Percentiles rank a stretch among this genome's conserved stretches.
Conservation (phyloP, 2,329 filamentous ascomycete genomes). For the Cytospora schulzeri region DNA sequence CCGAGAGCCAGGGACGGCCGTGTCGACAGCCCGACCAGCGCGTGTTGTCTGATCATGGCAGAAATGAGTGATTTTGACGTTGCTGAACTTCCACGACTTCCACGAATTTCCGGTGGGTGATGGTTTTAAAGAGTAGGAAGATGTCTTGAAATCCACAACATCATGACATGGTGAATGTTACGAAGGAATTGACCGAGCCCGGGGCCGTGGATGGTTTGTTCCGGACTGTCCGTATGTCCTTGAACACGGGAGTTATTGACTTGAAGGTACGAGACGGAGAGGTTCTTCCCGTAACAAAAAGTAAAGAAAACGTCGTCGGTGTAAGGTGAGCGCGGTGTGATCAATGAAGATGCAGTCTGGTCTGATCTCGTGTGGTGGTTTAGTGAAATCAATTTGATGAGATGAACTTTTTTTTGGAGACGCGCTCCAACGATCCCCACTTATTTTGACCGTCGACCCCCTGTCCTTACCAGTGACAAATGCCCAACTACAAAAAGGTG, state of each 20-base stretch:
- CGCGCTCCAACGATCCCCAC: too few relatives aligned
- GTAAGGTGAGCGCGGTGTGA: not conserved
- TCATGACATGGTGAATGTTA: not conserved
- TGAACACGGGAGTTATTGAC: not conserved
- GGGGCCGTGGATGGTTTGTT: not conserved
- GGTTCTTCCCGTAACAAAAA: not conserved
- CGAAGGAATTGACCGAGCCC: not conserved
- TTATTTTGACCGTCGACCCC: not conserved
- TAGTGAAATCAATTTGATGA: too few relatives aligned
- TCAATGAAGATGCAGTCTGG: not conserved
- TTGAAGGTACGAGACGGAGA: not conserved
- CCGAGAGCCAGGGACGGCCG: not conserved
- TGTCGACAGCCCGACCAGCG: not conserved
- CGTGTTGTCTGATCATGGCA: conserved; percentile 14
- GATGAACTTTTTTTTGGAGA: conserved; percentile 21
- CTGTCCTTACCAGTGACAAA: not conserved
- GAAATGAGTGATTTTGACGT: not conserved
- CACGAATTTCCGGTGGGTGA: not conserved
- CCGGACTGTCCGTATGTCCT: not conserved
- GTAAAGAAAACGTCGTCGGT: not conserved
- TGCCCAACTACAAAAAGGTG: too few relatives aligned
- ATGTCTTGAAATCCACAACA: not conserved
- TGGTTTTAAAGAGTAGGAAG: not conserved
- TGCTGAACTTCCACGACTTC: too few relatives aligned
- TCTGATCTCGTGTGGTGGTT: not conserved